Evolutionary conservation across 2,329 filamentous ascomycete species (phyloP).

Genomic region (Epichloe festucae): DNA sequence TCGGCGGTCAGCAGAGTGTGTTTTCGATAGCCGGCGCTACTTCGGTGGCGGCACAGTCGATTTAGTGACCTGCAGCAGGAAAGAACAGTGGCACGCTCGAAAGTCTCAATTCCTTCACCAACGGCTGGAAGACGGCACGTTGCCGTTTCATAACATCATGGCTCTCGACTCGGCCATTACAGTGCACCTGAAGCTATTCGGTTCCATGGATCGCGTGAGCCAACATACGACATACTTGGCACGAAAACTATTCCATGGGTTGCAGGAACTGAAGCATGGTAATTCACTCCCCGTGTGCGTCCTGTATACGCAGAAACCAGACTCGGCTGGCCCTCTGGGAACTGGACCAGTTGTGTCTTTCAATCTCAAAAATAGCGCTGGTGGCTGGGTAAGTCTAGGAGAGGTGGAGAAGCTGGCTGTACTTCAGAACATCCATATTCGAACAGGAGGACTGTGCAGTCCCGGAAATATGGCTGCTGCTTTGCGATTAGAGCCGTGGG

Average conservation of each 20-base stretch:
- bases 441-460: conserved; percentile 85
- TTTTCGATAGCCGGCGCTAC: conserved; percentile 58
- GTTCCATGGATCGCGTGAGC: conserved; percentile 55
- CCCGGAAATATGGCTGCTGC: conserved; percentile 70
- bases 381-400: conserved; percentile 64
- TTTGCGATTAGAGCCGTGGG: conserved; percentile 62
- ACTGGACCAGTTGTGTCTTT: conserved; percentile 73
- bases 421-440: conserved; percentile 67
- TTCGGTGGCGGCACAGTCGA: conserved; percentile 95
- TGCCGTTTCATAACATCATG: conserved; percentile 82
- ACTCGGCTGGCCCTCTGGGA: conserved; percentile 16
- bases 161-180: conserved; percentile 65
- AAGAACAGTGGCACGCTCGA: conserved; percentile 66
- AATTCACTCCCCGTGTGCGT: conserved; percentile 55
- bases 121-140: conserved; percentile 76
- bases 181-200: conserved; percentile 56
- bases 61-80: conserved; percentile 62
- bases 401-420: conserved; percentile 81
- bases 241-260: conserved; percentile 40
- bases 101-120: conserved; percentile 66
- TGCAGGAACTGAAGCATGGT: conserved; percentile 50
- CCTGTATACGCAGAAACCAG: conserved; percentile 40
- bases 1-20: conserved; percentile 50
- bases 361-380: conserved; percentile 58
- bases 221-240: conserved; percentile 58